A percentile compares a stretch with the other conserved stretches of the same genome.
phyloP scores from a whole-genome alignment of 2,329 filamentous ascomycete genomes.

The Fusarium fujikuroi region DNA sequence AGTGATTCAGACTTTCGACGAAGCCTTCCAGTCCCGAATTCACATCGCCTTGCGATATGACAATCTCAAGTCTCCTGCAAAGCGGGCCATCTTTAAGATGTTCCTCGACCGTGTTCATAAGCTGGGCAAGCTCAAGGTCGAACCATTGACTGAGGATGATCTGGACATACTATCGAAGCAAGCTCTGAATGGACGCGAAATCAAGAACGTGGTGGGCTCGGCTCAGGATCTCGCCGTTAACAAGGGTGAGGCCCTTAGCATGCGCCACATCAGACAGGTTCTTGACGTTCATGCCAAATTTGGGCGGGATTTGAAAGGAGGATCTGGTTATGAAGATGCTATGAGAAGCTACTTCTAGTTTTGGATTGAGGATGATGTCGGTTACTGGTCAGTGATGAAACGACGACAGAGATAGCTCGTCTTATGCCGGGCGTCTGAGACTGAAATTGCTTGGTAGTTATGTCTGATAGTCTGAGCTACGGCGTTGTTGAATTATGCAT shows the following conservation, averaged over 20 bases:
- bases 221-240: constrained; percentile 85
- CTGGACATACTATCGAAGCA: constrained; percentile 73
- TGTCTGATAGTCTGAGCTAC: neutral
- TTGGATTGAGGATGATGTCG: neutral
- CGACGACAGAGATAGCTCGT: neutral
- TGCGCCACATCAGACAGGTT: constrained; percentile 83
- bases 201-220: constrained; percentile 88
- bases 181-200: constrained; percentile 73
- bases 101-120: constrained; percentile 79
- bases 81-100: constrained; percentile 83
- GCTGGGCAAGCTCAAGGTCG: constrained; percentile 69
- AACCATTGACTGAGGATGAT: constrained; percentile 73
- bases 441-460: neutral
- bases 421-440: neutral
- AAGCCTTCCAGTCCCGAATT: constrained; percentile 89
- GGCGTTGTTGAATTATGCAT: neutral
- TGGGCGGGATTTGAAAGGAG: constrained; percentile 84
- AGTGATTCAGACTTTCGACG: constrained; percentile 77
- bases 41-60: constrained; percentile 87
- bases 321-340: constrained; percentile 81
- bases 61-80: constrained; percentile 76
- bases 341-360: constrained; percentile 80
- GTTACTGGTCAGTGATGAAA: neutral
- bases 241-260: constrained; percentile 75
- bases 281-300: constrained; percentile 88